Base-by-base conservation (phyloP, 2,329 filamentous ascomycete species). In the Grosmannia clavigera region DNA sequence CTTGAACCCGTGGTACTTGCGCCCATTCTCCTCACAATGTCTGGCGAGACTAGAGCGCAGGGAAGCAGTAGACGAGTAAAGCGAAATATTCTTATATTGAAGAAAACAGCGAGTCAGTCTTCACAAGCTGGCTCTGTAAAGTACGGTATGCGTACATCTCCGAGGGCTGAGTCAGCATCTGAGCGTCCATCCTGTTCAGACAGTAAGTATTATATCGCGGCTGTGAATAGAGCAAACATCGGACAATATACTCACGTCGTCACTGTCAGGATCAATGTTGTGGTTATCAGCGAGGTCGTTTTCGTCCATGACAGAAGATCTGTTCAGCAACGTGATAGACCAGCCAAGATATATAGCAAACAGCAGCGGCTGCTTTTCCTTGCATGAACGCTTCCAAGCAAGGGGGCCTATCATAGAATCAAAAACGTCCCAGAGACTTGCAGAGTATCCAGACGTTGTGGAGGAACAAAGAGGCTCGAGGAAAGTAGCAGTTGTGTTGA, bases 1-100 rank as follows among this genome's bases (percentile, higher is more conserved):
- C 60, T 72, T 72, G 63, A 70, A 73, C 9, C 67, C 69, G 58
- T 74, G 72, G 58, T 75, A 75, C 56, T 70, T 69, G 22, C 73
- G 68, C 29, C 72, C 73, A 55, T 75, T 74, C 58, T 73, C 71
- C 55, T 70, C 67, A 35, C 66, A 66, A 3, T 65, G 66, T 22
- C 65, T 65, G 33, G 68, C 57, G 33, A 70, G 65, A 38, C 68
- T 70, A 22, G 69, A 70, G 9, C 69, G 64, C 19, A 70, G 63
- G 5, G 69, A 70, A n/a, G 68, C 68, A 1, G 69, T 70, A 1
- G 69, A 70, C 16, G 69, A 70, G 57, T 66, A 67, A 16, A 70
- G 58, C 35, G 69, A 70, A 64, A 68, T 62, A 61, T 65, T 63
- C 68, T 70, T 70, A 25, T 70, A 25, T 38, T 4, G 25, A 14